These are phyloP conservation scores for Phytopythium aichiense DNA, from an alignment of 352 stramenopile species.

Conservation along the genomic window DNA sequence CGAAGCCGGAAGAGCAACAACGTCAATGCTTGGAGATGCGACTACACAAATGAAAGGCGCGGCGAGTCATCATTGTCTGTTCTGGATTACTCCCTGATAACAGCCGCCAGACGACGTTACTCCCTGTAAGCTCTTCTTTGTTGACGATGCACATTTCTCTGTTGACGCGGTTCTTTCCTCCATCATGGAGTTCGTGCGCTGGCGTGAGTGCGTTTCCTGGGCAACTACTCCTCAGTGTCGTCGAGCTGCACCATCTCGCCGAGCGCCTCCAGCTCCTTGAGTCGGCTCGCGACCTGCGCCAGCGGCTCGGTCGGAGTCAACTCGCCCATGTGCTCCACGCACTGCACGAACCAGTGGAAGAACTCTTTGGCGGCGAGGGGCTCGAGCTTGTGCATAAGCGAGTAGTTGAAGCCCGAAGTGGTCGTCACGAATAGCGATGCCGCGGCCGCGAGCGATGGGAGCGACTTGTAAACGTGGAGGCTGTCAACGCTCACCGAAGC, in stretches of 20 bases:
- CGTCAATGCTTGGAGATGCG: neutral
- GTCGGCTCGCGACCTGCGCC: conserved; percentile 28
- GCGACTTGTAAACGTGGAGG: conserved; percentile 53
- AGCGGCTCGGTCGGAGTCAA: conserved; percentile 37
- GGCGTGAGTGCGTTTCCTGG: neutral
- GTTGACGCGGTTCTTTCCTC: neutral
- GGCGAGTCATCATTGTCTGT: conserved; percentile 3
- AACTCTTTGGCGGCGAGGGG: conserved; percentile 22
- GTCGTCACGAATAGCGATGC: conserved; percentile 48
- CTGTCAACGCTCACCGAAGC: conserved; percentile 29
- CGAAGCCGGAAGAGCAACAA: too few relatives aligned
- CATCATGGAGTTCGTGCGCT: neutral
- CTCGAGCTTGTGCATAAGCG: conserved; percentile 62
- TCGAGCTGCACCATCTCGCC: conserved; percentile 6
- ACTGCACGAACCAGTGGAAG: conserved; percentile 51
- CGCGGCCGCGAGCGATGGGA: conserved; percentile 46
- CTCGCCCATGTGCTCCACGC: conserved; percentile 40
- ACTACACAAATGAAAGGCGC: neutral
- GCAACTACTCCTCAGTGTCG: conserved; percentile 2
- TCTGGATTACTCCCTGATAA: conserved; percentile 1
- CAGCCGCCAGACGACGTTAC: too few relatives aligned
- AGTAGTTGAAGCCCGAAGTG: conserved; percentile 52
- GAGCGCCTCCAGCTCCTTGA: conserved; percentile 13
- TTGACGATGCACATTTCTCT: too few relatives aligned
- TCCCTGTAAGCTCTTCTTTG: neutral